Evolutionary conservation across 2,329 filamentous ascomycete species (phyloP).

Genomic region (Xylariaceae sp.): DNA sequence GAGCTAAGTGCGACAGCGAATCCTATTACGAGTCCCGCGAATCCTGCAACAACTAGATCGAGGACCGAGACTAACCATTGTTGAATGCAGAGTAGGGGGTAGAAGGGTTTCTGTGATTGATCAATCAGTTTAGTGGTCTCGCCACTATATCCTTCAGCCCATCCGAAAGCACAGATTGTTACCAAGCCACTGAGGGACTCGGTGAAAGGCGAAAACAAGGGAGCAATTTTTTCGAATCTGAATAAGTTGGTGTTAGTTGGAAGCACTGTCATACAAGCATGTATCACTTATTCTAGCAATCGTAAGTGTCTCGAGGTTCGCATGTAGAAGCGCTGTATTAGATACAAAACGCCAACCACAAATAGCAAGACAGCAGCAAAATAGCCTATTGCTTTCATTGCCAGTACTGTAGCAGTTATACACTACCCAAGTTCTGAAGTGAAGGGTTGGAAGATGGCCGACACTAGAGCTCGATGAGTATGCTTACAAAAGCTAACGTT

Average conservation of each 20-base stretch:
- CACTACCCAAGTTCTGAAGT: slow-evolving; percentile 16
- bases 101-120: slow-evolving; percentile 18
- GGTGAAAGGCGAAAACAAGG: slow-evolving; percentile 22
- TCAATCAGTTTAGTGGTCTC: slow-evolving; percentile 15
- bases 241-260: neutral
- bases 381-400: slow-evolving; percentile 9
- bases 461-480: neutral
- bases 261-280: neutral
- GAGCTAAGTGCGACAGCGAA: slow-evolving; percentile 25
- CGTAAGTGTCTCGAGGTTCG: slow-evolving; percentile 20
- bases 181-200: slow-evolving; percentile 13
- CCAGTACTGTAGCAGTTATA: slow-evolving; percentile 15
- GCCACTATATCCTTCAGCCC: slow-evolving; percentile 8
- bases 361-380: slow-evolving; percentile 10
- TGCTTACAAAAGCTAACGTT: slow-evolving; percentile 19
- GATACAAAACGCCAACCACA: slow-evolving; percentile 13
- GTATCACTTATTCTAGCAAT: slow-evolving; percentile 13
- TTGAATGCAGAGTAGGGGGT: slow-evolving; percentile 25
- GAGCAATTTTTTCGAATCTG: slow-evolving; percentile 16
- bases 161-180: slow-evolving; percentile 22
- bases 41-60: slow-evolving; percentile 23
- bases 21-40: slow-evolving; percentile 34
- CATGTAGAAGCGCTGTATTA: slow-evolving; percentile 19
- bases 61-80: slow-evolving; percentile 25
- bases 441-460: neutral